Conservation (phyloP, 2,329 filamentous ascomycete genomes). For the Ceratocystiopsis brevicomis region DNA sequence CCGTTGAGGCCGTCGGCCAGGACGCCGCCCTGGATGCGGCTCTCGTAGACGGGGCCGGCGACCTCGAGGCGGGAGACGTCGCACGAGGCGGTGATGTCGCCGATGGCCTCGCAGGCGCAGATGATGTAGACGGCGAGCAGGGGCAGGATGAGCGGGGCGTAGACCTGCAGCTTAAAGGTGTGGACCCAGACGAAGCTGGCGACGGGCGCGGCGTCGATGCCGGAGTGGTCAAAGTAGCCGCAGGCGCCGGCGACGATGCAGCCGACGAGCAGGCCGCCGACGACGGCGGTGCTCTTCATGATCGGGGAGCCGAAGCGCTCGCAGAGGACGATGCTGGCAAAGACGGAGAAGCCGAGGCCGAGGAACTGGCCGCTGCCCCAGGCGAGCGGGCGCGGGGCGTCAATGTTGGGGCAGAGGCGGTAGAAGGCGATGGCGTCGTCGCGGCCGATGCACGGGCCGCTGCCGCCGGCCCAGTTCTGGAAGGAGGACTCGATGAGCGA, state of each 20-base stretch:
- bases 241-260: constrained; percentile 63
- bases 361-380: constrained; percentile 70
- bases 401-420: constrained; percentile 44
- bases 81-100: constrained; percentile 64
- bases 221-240: constrained; percentile 58
- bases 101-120: constrained; percentile 60
- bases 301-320: constrained; percentile 68
- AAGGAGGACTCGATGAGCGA: constrained; percentile 54
- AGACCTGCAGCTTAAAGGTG: constrained; percentile 53
- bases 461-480: constrained; percentile 60
- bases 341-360: constrained; percentile 63
- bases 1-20: constrained; percentile 63
- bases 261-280: constrained; percentile 54
- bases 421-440: constrained; percentile 35
- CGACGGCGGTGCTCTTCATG: constrained; percentile 64
- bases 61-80: constrained; percentile 63
- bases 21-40: constrained; percentile 60
- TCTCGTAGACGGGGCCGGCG: constrained; percentile 52
- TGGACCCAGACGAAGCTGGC: constrained; percentile 64
- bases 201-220: constrained; percentile 51
- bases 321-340: constrained; percentile 59
- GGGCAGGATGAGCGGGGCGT: constrained; percentile 55
- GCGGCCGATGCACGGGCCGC: constrained; percentile 33
- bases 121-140: constrained; percentile 53
- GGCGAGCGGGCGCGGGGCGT: constrained; percentile 49